phyloP scores from a whole-genome alignment of 306 rosid genomes.

The Vicia sativa region DNA sequence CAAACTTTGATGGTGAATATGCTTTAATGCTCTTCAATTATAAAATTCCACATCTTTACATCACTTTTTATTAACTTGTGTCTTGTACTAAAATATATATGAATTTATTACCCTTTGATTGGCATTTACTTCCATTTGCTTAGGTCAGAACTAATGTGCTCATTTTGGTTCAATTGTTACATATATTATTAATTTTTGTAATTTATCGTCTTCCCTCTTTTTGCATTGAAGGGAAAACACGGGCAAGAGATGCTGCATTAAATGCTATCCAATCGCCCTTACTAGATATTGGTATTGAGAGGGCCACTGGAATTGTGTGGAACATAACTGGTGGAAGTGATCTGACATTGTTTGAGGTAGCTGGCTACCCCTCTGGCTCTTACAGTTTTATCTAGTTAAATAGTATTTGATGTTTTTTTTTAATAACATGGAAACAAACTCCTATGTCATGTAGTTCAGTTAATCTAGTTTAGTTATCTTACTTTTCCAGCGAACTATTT shows the following conservation, averaged over 20 bases:
- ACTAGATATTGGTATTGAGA: slow-evolving; percentile 95
- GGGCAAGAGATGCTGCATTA: slow-evolving; percentile 99
- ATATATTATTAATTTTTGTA: slow-evolving; percentile 26
- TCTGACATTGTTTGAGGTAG: slow-evolving; percentile 92
- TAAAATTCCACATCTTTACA: slow-evolving; percentile 1
- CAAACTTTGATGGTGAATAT: slow-evolving; percentile 7
- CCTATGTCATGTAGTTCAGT: slow-evolving; percentile 30
- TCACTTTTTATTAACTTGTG: not conserved
- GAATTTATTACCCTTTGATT: slow-evolving; percentile 26
- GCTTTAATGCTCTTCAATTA: slow-evolving; percentile 14
- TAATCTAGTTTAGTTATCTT: slow-evolving; percentile 22
- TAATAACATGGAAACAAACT: not conserved
- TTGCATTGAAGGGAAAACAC: slow-evolving; percentile 78
- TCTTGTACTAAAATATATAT: not conserved
- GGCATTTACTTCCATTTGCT: not conserved
- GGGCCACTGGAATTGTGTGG: slow-evolving; percentile 99
- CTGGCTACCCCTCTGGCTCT: slow-evolving; percentile 27
- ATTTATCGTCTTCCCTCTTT: slow-evolving; percentile 34
- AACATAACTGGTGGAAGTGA: slow-evolving; percentile 98
- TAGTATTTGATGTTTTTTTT: not conserved
- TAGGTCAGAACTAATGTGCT: slow-evolving; percentile 22
- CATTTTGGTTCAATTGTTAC: slow-evolving; percentile 14
- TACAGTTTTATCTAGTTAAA: slow-evolving; percentile 7
- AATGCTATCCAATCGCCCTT: slow-evolving; percentile 98
- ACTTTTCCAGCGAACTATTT: slow-evolving; percentile 9